These are phyloP conservation scores for bread wheat (Triticum aestivum) DNA, from an alignment of 176 grass and related monocot genomes.

Conservation along the genomic window DNA sequence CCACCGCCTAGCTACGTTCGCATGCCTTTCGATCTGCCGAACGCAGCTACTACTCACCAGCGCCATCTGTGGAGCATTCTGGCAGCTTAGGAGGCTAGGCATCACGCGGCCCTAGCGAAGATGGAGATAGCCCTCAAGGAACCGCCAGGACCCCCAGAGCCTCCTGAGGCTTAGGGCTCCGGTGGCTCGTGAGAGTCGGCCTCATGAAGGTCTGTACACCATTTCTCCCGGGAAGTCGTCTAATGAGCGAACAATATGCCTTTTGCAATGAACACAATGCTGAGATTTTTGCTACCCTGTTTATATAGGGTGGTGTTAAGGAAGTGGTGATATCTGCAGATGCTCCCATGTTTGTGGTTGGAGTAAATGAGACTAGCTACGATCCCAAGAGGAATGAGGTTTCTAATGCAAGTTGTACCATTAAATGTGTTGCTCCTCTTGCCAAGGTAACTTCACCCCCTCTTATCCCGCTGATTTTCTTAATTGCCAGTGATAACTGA, in stretches of 20 bases:
- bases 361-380: conserved; percentile 85
- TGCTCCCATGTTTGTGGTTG: conserved; percentile 99
- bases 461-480: background rate
- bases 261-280: conserved; percentile 6
- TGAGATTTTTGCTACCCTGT: conserved; percentile 29
- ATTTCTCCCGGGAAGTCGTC: background rate
- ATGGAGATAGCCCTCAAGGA: no score
- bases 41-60: no score
- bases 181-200: no score
- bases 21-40: no score
- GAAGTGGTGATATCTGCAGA: conserved; percentile 97
- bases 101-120: no score
- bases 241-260: background rate
- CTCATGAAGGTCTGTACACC: conserved; percentile 23
- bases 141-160: no score
- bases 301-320: conserved; percentile 87
- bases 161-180: no score
- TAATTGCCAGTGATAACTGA: background rate
- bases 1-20: no score
- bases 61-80: no score
- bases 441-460: conserved; percentile 56
- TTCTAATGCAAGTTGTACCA: conserved; percentile 96
- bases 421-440: conserved; percentile 96
- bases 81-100: no score
- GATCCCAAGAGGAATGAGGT: conserved; percentile 83